phyloP scores from a whole-genome alignment of 2,329 filamentous ascomycete genomes.

The Monosporascus sp. region DNA sequence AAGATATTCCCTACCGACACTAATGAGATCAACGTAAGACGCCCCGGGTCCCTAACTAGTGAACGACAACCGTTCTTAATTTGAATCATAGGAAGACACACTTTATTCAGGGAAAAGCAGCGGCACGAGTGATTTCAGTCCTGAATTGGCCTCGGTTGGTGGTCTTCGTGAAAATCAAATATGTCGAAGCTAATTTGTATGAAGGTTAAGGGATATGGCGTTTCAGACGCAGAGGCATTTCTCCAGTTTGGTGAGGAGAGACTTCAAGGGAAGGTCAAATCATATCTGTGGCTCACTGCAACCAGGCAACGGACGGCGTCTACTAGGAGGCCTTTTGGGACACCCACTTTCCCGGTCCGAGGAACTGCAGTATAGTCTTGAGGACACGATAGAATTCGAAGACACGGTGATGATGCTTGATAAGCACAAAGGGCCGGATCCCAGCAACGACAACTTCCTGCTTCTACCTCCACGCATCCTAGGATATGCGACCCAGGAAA shows the following conservation, averaged over 20 bases:
- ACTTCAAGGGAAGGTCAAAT: neutral
- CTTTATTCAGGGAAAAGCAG: too few species aligned
- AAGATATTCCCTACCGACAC: neutral
- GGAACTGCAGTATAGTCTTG: too few species aligned
- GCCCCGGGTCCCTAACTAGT: too few species aligned
- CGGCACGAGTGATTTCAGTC: too few species aligned
- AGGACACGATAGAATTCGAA: neutral
- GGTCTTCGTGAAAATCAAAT: neutral
- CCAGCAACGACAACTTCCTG: neutral
- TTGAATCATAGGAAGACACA: too few species aligned
- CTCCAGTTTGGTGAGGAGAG: neutral
- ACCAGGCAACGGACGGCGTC: neutral
- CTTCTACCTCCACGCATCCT: constrained; percentile 5
- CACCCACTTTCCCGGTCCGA: too few species aligned
- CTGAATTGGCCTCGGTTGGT: too few species aligned
- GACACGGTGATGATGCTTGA: neutral
- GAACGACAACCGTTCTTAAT: too few species aligned
- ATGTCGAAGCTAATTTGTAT: neutral
- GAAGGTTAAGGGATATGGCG: constrained; percentile 3
- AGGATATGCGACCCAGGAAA: constrained; percentile 5
- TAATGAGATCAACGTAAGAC: neutral
- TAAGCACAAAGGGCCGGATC: neutral
- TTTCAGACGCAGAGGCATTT: constrained; percentile 3
- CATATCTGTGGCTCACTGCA: neutral
- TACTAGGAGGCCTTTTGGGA: too few species aligned